Evolutionary conservation across 768 basidiomycete species (phyloP).

Genomic region (Boletellus emodensis): DNA sequence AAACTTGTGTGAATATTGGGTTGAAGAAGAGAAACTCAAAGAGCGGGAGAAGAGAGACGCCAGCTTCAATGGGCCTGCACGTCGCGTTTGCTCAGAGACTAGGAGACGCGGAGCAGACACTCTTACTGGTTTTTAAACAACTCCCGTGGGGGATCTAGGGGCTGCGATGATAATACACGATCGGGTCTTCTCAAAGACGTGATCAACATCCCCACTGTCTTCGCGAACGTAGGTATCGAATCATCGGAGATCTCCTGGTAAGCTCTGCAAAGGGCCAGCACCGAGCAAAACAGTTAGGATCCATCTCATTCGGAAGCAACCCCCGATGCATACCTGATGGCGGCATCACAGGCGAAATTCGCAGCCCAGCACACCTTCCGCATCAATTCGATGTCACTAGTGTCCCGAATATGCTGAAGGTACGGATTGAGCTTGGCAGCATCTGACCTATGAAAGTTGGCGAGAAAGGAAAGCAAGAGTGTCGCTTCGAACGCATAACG

Average conservation of each 20-base stretch:
- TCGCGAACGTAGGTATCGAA: constrained; percentile 44
- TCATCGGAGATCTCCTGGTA: constrained; percentile 58
- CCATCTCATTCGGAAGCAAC: background rate
- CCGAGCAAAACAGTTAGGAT: background rate
- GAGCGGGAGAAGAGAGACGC: constrained; percentile 53
- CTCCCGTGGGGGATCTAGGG: constrained; percentile 46
- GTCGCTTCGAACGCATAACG: constrained; percentile 57
- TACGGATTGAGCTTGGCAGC: constrained; percentile 68
- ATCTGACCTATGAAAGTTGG: constrained; percentile 71
- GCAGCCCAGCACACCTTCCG: constrained; percentile 54
- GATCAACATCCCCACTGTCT: constrained; percentile 51
- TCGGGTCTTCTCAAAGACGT: constrained; percentile 52
- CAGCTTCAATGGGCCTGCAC: constrained; percentile 59
- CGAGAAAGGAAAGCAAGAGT: constrained; percentile 57
- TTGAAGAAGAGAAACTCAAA: constrained; percentile 60
- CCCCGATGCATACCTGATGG: constrained; percentile 42
- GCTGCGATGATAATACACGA: constrained; percentile 45
- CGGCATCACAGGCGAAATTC: constrained; percentile 47
- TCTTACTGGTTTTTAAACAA: constrained; percentile 56
- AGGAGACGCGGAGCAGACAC: background rate
- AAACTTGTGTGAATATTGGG: constrained; percentile 42
- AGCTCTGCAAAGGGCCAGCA: constrained; percentile 34
- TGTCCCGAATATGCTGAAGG: constrained; percentile 47
- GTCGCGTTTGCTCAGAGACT: background rate
- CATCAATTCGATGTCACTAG: constrained; percentile 49